Evolutionary conservation across 495 filamentous ascomycete genomes (phyloP).

Genomic region (Immersiella caudata): DNA sequence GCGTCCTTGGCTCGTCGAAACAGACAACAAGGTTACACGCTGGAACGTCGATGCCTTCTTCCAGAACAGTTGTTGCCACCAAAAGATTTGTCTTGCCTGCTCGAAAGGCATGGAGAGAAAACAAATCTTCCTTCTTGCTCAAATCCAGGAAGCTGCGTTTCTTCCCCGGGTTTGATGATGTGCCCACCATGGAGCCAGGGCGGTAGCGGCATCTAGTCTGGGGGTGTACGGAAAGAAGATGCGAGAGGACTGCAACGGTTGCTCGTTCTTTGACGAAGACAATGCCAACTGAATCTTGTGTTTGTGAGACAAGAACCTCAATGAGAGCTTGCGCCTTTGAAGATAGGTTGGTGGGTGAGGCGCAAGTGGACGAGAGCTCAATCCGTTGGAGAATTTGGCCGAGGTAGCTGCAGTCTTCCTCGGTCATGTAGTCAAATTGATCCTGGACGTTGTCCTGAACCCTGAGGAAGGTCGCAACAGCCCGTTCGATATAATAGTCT

Average conservation of each 20-base stretch:
- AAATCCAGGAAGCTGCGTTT: slow-evolving; percentile 65
- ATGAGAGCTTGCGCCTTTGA: slow-evolving; percentile 60
- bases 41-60: slow-evolving; percentile 90
- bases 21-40: slow-evolving; percentile 87
- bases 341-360: slow-evolving; percentile 43
- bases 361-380: slow-evolving; percentile 35
- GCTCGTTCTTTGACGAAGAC: slow-evolving; percentile 78
- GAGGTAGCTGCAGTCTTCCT: slow-evolving; percentile 65
- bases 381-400: slow-evolving; percentile 52
- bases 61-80: slow-evolving; percentile 80
- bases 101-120: slow-evolving; percentile 70
- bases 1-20: slow-evolving; percentile 71
- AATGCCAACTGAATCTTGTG: slow-evolving; percentile 63
- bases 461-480: slow-evolving; percentile 51
- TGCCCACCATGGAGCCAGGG: slow-evolving; percentile 73
- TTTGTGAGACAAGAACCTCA: slow-evolving; percentile 48
- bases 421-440: slow-evolving; percentile 44
- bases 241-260: slow-evolving; percentile 66
- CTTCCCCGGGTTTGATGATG: slow-evolving; percentile 52
- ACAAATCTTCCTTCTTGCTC: slow-evolving; percentile 53
- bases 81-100: slow-evolving; percentile 73
- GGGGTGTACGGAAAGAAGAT: slow-evolving; percentile 66
- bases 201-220: slow-evolving; percentile 58
- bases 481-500: slow-evolving; percentile 68
- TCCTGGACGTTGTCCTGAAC: slow-evolving; percentile 27